Base-by-base conservation (phyloP, 306 rosid species). In the Acacia confusa region DNA sequence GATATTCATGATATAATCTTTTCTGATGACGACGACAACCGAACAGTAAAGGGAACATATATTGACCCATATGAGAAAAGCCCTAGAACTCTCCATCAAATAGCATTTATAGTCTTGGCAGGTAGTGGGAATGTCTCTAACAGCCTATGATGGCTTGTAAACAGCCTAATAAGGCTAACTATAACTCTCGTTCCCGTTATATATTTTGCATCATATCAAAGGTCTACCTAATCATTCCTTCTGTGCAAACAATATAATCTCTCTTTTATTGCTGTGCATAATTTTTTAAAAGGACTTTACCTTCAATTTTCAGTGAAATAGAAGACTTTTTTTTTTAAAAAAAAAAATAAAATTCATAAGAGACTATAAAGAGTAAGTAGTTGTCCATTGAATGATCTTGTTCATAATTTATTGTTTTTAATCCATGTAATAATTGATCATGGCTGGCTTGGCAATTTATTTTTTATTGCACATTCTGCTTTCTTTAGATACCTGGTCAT, bases 401-500 rank as follows among this genome's bases (percentile, higher is more conserved):
- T 72, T 45, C 40, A 60, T 70, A 68, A 19, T 60, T 61, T 25
- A 58, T 22, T 60, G 24, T 32, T 38, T 76, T 64, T 67, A 47
- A 69, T 69, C 4, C 44, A 57, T n/a, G 52, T 19, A 14, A 63
- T 48, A 36, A 67, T 78, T 77, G 19, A 50, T 7, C n/a, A 53
- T 52, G 78, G 74, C 43, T 60, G 43, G 76, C 41, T n/a, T 70
- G 47, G 17, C 41, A 47, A 57, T 40, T 74, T 34, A 41, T 27
- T 38, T 79, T 53, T 61, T 17, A 6, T 78, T 55, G 61, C 69
- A 64, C 57, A 17, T 16, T 64, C 9, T 65, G 30, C 52, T 24
- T 36, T 72, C 75, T 38, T 57, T 50, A 48, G 71, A 83, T 77
- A 44, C 30, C 45, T 73, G 70, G 43, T 74, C 76, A 78, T 45